Evolutionary conservation across 352 stramenopile species (phyloP).

Genomic region (Elongisporangium prolatum): DNA sequence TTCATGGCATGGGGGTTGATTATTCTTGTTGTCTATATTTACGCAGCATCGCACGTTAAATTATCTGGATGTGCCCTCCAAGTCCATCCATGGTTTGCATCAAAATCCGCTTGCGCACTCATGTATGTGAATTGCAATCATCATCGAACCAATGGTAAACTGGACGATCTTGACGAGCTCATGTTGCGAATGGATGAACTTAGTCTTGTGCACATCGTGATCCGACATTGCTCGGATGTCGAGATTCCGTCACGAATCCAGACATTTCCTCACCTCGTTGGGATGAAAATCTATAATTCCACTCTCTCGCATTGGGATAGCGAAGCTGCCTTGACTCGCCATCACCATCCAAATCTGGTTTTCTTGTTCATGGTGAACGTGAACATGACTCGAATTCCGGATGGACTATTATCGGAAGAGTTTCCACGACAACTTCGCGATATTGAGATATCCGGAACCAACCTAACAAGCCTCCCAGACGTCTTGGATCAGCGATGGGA

Average conservation of each 20-base stretch:
- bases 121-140: slow-evolving; percentile 20
- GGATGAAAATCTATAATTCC: slow-evolving; percentile 36
- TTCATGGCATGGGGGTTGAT: slow-evolving; percentile 17
- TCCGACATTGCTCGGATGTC: slow-evolving; percentile 27
- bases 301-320: slow-evolving; percentile 20
- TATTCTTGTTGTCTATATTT: slow-evolving; percentile 17
- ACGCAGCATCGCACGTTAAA: neutral
- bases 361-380: slow-evolving; percentile 27
- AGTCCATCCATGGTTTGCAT: slow-evolving; percentile 22
- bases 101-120: slow-evolving; percentile 18
- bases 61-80: slow-evolving; percentile 16
- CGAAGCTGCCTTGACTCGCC: slow-evolving; percentile 16
- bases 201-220: slow-evolving; percentile 19
- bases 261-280: slow-evolving; percentile 18
- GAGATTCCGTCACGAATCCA: slow-evolving; percentile 20
- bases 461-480: slow-evolving; percentile 23
- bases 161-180: slow-evolving; percentile 10
- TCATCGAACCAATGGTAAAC: slow-evolving; percentile 3
- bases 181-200: slow-evolving; percentile 17
- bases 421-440: slow-evolving; percentile 23
- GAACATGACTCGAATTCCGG: slow-evolving; percentile 29
- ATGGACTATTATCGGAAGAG: slow-evolving; percentile 21
- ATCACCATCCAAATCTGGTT: slow-evolving; percentile 17
- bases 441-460: slow-evolving; percentile 28
- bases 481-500: slow-evolving; percentile 31